These are phyloP conservation scores for Colletotrichum sp. DNA, from an alignment of 2,329 filamentous ascomycete species.

Conservation along the genomic window DNA sequence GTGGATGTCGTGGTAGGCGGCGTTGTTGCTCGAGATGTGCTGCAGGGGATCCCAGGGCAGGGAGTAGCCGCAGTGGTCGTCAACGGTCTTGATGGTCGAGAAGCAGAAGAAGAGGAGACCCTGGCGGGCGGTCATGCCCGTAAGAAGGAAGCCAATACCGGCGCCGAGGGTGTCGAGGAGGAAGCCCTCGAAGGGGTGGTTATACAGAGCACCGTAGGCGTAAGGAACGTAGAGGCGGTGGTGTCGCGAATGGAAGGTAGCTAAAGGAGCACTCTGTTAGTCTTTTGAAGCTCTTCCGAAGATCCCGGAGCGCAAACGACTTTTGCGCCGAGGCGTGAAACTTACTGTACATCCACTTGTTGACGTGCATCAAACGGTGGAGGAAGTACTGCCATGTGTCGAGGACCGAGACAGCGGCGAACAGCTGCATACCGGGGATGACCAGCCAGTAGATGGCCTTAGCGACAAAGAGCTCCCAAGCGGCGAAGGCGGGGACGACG, in stretches of 20 bases:
- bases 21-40: conserved; percentile 92
- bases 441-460: conserved; percentile 80
- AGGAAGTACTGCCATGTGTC: conserved; percentile 99
- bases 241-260: conserved; percentile 91
- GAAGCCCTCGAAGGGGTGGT: conserved; percentile 94
- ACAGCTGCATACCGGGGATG: conserved; percentile 80
- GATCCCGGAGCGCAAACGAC: background rate
- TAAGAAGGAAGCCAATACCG: conserved; percentile 80
- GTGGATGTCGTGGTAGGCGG: conserved; percentile 96
- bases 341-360: conserved; percentile 95
- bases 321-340: conserved; percentile 55
- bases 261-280: conserved; percentile 43
- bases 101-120: conserved; percentile 88
- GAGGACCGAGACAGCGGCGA: conserved; percentile 74
- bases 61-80: conserved; percentile 96
- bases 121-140: conserved; percentile 84
- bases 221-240: conserved; percentile 98
- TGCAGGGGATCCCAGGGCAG: conserved; percentile 95
- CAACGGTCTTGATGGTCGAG: conserved; percentile 94
- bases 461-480: conserved; percentile 80
- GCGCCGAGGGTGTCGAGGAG: conserved; percentile 90
- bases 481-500: conserved; percentile 74
- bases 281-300: background rate
- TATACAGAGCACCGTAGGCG: conserved; percentile 95
- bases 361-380: conserved; percentile 95